Base-by-base conservation (phyloP, 2,329 filamentous ascomycete genomes). In the Fusarium sp. region DNA sequence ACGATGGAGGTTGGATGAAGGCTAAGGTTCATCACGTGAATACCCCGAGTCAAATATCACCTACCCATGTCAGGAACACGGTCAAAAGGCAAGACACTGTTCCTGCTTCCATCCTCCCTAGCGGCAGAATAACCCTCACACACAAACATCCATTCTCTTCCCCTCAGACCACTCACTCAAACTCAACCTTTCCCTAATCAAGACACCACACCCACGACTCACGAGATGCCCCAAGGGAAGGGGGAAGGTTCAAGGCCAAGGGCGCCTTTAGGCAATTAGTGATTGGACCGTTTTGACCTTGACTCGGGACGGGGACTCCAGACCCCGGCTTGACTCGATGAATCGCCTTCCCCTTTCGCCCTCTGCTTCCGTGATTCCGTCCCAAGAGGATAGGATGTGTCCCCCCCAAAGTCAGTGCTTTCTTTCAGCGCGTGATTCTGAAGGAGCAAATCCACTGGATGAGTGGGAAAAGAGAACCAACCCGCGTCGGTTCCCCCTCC, bases 1-100 rank as follows among this genome's bases (percentile, higher is more conserved):
- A 11, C 45, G 43, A 39, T 34, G 1, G 9, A 64, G 39, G 59
- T 64, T 57, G 6, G 6, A 6, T 6, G 3, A 23, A 43, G 41
- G 8, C 20, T n/a, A 43, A 43, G 11, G 1, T 18, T 27, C 32
- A 50, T 74, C 71, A 74, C 60, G 72, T 74, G 72, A 60, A 66
- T 25, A 64, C 6, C 18, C 56, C 50, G 23, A 43, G 9, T 57
- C 48, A 63, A 59, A 35, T 37, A 32, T 56, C 37, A n/a, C 39
- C 35, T 35, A 48, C 20, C 23, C 57, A 70, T 59, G 64, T 34
- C 69, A 72, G 64, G 68, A 67, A 61, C 43, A 45, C n/a, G 54
- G 58, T 11, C 59, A 64, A 34, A 68, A 20, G 30, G 56, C 56
- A 72, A 65, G 27, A 57, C 43, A 48, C 27, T 9, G 43, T 52